These are phyloP conservation scores for Podospora appendiculata DNA, from an alignment of 495 filamentous ascomycete species.

Conservation along the genomic window DNA sequence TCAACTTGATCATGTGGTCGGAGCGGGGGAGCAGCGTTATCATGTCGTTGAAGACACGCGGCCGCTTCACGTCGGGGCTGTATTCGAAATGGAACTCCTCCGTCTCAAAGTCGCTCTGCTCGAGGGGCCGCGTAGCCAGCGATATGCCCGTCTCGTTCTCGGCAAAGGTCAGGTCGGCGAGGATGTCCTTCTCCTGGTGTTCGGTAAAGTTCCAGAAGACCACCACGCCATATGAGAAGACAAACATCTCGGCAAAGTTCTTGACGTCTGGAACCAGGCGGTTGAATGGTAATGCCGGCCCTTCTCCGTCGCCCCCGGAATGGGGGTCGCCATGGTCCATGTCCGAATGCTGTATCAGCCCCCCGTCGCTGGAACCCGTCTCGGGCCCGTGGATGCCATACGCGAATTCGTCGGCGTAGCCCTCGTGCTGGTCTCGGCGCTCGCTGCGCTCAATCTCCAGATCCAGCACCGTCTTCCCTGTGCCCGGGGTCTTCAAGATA, in stretches of 20 bases:
- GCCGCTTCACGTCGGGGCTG: conserved; percentile 70
- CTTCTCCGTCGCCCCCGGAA: conserved; percentile 4
- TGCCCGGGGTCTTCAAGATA: conserved; percentile 83
- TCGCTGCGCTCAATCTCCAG: conserved; percentile 96
- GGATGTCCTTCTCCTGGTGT: conserved; percentile 88
- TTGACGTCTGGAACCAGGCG: conserved; percentile 57
- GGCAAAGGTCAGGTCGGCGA: conserved; percentile 92
- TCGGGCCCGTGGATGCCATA: conserved; percentile 14
- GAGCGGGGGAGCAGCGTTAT: conserved; percentile 82
- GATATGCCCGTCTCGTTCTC: conserved; percentile 50
- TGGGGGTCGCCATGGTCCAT: neutral
- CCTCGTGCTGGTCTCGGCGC: conserved; percentile 79
- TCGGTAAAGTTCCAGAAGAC: conserved; percentile 99
- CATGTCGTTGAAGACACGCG: conserved; percentile 97
- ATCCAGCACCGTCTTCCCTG: conserved; percentile 78
- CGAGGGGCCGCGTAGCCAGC: conserved; percentile 61
- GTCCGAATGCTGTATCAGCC: conserved; percentile 6
- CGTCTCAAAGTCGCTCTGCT: conserved; percentile 88
- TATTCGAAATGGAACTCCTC: conserved; percentile 99
- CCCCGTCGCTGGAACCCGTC: conserved; percentile 2
- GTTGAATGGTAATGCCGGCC: conserved; percentile 30
- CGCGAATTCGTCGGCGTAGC: conserved; percentile 49
- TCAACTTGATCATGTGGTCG: conserved; percentile 98
- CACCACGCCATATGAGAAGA: conserved; percentile 94
- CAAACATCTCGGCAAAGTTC: conserved; percentile 90